These are phyloP conservation scores for Pythium periplocum DNA, from an alignment of 352 stramenopile genomes.

Conservation along the genomic window DNA sequence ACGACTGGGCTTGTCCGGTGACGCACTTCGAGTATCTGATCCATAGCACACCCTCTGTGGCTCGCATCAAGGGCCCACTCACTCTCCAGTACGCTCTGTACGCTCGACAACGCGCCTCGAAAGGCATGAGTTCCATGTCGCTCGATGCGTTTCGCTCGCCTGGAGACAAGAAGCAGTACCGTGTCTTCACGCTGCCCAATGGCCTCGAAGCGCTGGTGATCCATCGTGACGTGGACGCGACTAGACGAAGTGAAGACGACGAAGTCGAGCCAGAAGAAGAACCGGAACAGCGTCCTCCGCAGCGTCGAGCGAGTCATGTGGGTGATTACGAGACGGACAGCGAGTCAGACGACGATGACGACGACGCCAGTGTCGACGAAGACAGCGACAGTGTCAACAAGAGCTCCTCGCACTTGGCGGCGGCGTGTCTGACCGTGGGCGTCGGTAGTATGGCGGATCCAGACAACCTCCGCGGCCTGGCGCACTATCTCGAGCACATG, in stretches of 20 bases:
- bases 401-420: constrained; percentile 10
- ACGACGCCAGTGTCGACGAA: constrained; percentile 1
- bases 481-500: constrained; percentile 95
- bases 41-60: too few species aligned
- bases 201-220: constrained; percentile 33
- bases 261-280: constrained; percentile 22
- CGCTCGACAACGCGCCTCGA: too few species aligned
- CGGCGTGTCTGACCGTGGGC: constrained; percentile 30
- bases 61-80: too few species aligned
- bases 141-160: constrained; percentile 34
- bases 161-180: constrained; percentile 47
- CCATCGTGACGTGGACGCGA: constrained; percentile 14
- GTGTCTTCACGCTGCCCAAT: constrained; percentile 47
- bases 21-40: too few species aligned
- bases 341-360: constrained; percentile 7
- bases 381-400: constrained; percentile 3
- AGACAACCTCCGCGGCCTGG: constrained; percentile 46
- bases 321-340: constrained; percentile 22
- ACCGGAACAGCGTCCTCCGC: constrained; percentile 1
- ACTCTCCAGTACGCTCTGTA: too few species aligned
- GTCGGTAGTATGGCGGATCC: constrained; percentile 37
- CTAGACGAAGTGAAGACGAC: background rate
- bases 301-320: constrained; percentile 10
- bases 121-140: background rate
- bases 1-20: too few species aligned